Conservation (phyloP, 139 green algal genomes). For the Micromonas commoda region DNA sequence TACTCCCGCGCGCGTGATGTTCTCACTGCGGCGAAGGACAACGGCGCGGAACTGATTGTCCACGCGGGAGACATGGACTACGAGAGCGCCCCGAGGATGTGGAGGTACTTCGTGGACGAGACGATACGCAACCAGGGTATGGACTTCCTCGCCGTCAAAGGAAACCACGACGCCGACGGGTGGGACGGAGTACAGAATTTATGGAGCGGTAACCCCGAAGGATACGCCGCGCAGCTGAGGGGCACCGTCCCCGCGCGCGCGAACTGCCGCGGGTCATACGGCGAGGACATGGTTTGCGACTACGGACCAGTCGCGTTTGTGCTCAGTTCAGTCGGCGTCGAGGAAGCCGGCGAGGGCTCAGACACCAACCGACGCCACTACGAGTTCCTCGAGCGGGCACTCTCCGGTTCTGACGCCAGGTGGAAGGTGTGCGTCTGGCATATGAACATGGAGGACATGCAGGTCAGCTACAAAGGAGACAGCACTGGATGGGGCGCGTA, state of each 20-base stretch:
- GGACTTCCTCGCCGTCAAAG: constrained; percentile 5
- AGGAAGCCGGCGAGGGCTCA: neutral
- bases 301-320: constrained; percentile 6
- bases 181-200: constrained; percentile 12
- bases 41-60: constrained; percentile 13
- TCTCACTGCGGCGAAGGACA: neutral
- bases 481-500: constrained; percentile 14
- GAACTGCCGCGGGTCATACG: constrained; percentile 6
- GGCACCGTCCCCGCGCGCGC: neutral
- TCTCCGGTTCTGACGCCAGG: neutral
- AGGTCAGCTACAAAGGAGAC: constrained; percentile 23
- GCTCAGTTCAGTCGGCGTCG: constrained; percentile 4
- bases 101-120: constrained; percentile 10
- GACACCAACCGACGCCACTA: constrained; percentile 16
- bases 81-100: constrained; percentile 16
- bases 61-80: constrained; percentile 29
- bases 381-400: neutral
- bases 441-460: constrained; percentile 24
- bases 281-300: constrained; percentile 4
- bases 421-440: constrained; percentile 31
- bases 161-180: constrained; percentile 20
- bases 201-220: neutral
- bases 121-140: neutral
- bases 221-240: neutral
- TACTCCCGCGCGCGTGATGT: constrained; percentile 11